phyloP scores from a whole-genome alignment of 108 stramenopile species.

The Aurantiochytrium sp. region DNA sequence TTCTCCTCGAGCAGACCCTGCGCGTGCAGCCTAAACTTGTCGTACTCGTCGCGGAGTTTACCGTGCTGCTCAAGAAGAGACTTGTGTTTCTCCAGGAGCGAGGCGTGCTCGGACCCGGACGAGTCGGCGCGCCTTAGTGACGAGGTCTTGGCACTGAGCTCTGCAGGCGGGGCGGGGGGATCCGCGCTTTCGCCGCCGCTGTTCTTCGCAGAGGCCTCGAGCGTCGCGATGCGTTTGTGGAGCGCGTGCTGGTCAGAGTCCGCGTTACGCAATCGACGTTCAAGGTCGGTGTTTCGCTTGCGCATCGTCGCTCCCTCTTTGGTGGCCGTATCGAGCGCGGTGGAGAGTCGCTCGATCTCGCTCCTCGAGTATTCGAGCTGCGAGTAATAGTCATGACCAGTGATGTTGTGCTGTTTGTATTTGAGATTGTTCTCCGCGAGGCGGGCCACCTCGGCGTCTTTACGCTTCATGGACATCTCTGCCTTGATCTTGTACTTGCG shows the following conservation, averaged over 20 bases:
- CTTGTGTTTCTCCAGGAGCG: not conserved
- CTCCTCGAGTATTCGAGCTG: not conserved
- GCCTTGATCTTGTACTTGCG: not conserved
- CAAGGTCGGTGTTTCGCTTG: not conserved
- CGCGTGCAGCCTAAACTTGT: not conserved
- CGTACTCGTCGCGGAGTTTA: not conserved
- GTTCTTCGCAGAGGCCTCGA: not conserved
- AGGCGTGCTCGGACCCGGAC: not conserved
- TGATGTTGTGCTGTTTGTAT: constrained; percentile 3
- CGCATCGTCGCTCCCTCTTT: not conserved
- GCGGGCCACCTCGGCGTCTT: constrained; percentile 4
- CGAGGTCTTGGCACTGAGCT: no score
- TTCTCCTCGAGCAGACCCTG: not conserved
- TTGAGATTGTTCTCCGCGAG: not conserved
- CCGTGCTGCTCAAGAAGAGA: not conserved
- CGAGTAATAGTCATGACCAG: constrained; percentile 3
- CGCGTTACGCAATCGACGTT: not conserved
- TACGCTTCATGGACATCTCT: not conserved
- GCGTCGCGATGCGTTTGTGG: not conserved
- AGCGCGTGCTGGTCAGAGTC: not conserved
- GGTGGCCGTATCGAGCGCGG: not conserved
- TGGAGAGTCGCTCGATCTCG: not conserved
- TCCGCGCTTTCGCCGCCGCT: no score
- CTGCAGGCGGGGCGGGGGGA: no score
- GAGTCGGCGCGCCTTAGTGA: no score